A percentile compares a stretch with the other conserved stretches of the same genome.
These are phyloP conservation scores for Solanum pinnatisectum DNA, from an alignment of 257 asterid species.

Conservation along the genomic window DNA sequence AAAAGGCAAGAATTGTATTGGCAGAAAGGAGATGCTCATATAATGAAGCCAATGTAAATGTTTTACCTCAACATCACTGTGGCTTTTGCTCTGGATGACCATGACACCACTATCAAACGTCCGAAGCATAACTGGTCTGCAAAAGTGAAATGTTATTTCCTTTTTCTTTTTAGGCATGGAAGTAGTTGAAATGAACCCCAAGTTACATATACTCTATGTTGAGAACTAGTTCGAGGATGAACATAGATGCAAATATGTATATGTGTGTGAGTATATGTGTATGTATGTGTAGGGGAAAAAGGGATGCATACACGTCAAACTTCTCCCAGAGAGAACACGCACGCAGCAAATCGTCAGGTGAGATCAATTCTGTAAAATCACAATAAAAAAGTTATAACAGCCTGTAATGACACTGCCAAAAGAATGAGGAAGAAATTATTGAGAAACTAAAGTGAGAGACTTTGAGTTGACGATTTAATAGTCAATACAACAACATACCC, in stretches of 20 bases:
- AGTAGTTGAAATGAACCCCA: not conserved
- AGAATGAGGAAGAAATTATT: not conserved
- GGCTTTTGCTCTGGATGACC: conserved; percentile 86
- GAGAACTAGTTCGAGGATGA: not conserved
- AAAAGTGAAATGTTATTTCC: conserved; percentile 1
- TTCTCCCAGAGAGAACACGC: conserved; percentile 97
- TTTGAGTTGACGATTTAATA: not conserved
- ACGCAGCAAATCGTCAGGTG: conserved; percentile 94
- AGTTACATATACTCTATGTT: not conserved
- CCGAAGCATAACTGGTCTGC: conserved; percentile 86
- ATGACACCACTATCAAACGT: conserved; percentile 95
- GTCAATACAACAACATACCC: not conserved
- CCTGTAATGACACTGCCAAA: not conserved
- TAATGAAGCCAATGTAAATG: not conserved
- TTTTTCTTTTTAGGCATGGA: not conserved
- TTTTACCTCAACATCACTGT: conserved; percentile 86
- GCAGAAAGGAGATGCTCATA: not conserved
- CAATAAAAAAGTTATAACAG: not conserved
- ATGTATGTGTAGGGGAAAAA: not conserved
- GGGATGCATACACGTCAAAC: conserved; percentile 67
- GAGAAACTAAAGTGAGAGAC: not conserved
- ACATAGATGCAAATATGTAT: not conserved
- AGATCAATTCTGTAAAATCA: conserved; percentile 60
- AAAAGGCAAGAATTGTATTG: not conserved
- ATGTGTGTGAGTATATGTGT: not conserved